A percentile compares a stretch with the other conserved stretches of the same genome.
These are phyloP conservation scores for Leccinum boreale DNA, from an alignment of 768 basidiomycete genomes.

Conservation along the genomic window DNA sequence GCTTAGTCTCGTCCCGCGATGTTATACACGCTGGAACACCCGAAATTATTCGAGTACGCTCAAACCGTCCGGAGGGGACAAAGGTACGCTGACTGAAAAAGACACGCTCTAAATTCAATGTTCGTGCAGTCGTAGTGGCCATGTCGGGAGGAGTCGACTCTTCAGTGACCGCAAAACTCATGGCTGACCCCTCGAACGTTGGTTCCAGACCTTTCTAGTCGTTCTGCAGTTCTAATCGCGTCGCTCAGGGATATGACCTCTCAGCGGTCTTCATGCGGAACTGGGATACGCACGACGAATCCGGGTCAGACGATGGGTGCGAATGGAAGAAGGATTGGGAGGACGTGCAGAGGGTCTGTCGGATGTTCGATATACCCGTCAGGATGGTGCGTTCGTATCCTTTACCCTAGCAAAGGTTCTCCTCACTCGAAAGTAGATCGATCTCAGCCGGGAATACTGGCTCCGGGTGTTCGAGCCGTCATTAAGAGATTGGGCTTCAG, in stretches of 20 bases:
- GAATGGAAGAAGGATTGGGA: conserved; percentile 97
- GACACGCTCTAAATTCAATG: background rate
- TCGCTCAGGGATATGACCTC: conserved; percentile 67
- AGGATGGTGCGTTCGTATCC: conserved; percentile 47
- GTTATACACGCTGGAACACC: conserved; percentile 6
- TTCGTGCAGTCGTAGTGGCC: conserved; percentile 69
- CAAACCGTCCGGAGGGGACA: conserved; percentile 27
- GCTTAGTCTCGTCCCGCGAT: conserved; percentile 9
- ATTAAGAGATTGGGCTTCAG: conserved; percentile 69
- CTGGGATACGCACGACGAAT: conserved; percentile 88
- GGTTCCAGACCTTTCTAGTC: conserved; percentile 4
- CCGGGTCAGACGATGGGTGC: conserved; percentile 74
- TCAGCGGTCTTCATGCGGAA: conserved; percentile 95
- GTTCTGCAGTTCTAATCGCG: background rate
- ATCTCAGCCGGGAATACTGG: conserved; percentile 92
- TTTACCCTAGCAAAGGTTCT: background rate
- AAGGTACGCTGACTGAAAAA: conserved; percentile 11
- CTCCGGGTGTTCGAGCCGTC: conserved; percentile 86
- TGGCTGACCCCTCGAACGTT: conserved; percentile 56
- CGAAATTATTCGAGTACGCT: conserved; percentile 14
- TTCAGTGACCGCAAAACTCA: conserved; percentile 77
- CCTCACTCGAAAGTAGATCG: conserved; percentile 49
- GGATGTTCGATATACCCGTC: conserved; percentile 67
- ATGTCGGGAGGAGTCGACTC: conserved; percentile 98
- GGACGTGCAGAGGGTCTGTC: conserved; percentile 82